Base-by-base conservation (phyloP, 768 basidiomycete genomes). In the Leccinum longicurvipes region DNA sequence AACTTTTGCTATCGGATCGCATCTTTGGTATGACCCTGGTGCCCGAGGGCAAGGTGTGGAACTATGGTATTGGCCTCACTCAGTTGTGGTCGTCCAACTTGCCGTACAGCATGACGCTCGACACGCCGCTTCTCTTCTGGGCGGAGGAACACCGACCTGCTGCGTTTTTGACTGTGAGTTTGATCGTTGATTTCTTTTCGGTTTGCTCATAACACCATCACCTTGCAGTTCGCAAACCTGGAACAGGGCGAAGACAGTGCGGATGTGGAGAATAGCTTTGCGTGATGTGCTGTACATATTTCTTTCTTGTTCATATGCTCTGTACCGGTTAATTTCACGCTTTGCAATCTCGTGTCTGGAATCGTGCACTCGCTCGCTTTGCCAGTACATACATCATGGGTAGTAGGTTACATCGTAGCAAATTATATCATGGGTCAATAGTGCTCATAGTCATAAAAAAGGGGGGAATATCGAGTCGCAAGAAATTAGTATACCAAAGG, bases 101-200 rank as follows among this genome's bases (percentile, higher is more conserved):
- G 61, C 81, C 84, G 34, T 98, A 91, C 67, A 81, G 84, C 19
- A 88, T 96, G 81, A 83, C 82, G 27, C 76, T 98, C 56, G 95
- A 96, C 68, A 95, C 91, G n/a, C 95, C 95, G 12, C 77, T 95
- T 28, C 76, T 89, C 56, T 98, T 97, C 84, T 98, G 95, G 95
- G 89, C 93, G 1, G 92, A 95, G 71, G 89, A 92, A 67, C 95
- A 98, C 70, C 82, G 95, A 51, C 94, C 94, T 1, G 89, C 92
- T 27, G 93, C 93, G 3, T 98, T 98, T 85, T 76, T 98, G 65
- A 90, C 88, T 42, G 89, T 91, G 63, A 77, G 89, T 80, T n/a
- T 31, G 19, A 32, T 34, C 28, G 25, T 50, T 21, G 19, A 39
- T 25, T 41, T 51, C 14, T 34, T 27, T 17, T 24, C 2, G 7